Conservation (phyloP, 2,329 filamentous ascomycete species). For the Endoconidiophora polonica region DNA sequence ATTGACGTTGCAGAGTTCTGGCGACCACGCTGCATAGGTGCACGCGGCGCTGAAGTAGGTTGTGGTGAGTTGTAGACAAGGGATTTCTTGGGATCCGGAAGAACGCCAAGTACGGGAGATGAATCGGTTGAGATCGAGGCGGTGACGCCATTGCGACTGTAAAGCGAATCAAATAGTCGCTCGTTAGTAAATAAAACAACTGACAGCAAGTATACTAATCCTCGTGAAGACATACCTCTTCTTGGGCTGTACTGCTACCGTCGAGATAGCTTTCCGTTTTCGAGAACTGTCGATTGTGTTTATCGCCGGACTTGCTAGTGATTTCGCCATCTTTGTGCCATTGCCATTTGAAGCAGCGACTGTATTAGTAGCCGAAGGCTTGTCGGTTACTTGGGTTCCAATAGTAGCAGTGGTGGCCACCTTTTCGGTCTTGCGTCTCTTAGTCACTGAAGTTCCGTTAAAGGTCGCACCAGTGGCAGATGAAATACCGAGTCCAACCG, state of each 20-base stretch:
- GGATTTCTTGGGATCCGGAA: conserved; percentile 41
- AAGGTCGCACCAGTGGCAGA: conserved; percentile 28
- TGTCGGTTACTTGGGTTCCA: conserved; percentile 11
- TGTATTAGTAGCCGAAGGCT: conserved; percentile 31
- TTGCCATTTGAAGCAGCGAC: conserved; percentile 15
- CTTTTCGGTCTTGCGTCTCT: conserved; percentile 72
- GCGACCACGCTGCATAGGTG: conserved; percentile 53
- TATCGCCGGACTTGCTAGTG: conserved; percentile 47
- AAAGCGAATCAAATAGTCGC: conserved; percentile 7
- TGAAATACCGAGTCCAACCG: conserved; percentile 49
- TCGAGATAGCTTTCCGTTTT: conserved; percentile 48
- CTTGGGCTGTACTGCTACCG: conserved; percentile 53
- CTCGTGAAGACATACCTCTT: conserved; percentile 46
- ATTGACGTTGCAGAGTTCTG: conserved; percentile 55
- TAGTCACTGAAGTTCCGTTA: conserved; percentile 36
- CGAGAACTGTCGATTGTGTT: conserved; percentile 54
- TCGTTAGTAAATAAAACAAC: background rate
- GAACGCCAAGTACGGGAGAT: conserved; percentile 55
- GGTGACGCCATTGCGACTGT: conserved; percentile 23
- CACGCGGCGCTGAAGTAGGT: conserved; percentile 32
- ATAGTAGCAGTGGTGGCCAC: conserved; percentile 3
- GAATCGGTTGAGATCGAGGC: conserved; percentile 56
- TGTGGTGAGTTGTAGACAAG: conserved; percentile 15
- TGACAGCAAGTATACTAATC: background rate
- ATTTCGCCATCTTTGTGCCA: conserved; percentile 36